Evolutionary conservation across 352 stramenopile genomes (phyloP), one percentile per base, ranked within the genome.

Genomic region (Phytophthora ramorum): DNA sequence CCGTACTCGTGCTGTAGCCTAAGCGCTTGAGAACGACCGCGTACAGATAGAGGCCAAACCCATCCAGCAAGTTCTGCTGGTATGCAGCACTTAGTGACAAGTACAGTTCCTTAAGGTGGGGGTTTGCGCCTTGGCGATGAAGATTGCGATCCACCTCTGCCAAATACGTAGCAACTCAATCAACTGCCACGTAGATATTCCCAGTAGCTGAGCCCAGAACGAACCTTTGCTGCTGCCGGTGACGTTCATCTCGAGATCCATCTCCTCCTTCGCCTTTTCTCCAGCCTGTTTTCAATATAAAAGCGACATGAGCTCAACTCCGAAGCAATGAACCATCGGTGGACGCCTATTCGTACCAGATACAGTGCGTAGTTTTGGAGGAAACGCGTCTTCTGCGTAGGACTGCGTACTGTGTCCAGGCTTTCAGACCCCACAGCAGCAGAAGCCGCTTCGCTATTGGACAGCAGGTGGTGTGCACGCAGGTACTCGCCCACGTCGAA

Each of bases 261-360:
- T 80, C 65, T 94, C 87, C 52, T 95, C 83, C 34, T 92, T 94
- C 38, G 79, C 74, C 51, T 93, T 92, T 61, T 96, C 88, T 16
- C 88, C 88, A 30, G 87, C 88, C 79, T 90, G 35, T 40, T 12
- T 50, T 2, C 24, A 47, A 0, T 0, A 56, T 30, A 56, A 37
- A 20, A 8, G 5, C 13, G 12, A 43, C n/a, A 43, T 19, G 34
- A 30, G 26, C 26, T 30, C 26, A 30, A 6, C 6, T 30, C 26
- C 4, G 6, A 30, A 30, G 26, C 26, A 30, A 30, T 7, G 7
- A 30, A 30, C 26, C 26, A 30, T 30, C 26, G 26, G 26, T 30
- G 26, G 12, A 34, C 26, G 26, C 12, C 8, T 34, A 13, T 13
- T 28, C 38, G 1, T 76, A 90, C 81, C 68, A 95, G 66, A 63